phyloP scores from a whole-genome alignment of 1,284 basidiomycete genomes.

The Stygiomarasmius scandens region DNA sequence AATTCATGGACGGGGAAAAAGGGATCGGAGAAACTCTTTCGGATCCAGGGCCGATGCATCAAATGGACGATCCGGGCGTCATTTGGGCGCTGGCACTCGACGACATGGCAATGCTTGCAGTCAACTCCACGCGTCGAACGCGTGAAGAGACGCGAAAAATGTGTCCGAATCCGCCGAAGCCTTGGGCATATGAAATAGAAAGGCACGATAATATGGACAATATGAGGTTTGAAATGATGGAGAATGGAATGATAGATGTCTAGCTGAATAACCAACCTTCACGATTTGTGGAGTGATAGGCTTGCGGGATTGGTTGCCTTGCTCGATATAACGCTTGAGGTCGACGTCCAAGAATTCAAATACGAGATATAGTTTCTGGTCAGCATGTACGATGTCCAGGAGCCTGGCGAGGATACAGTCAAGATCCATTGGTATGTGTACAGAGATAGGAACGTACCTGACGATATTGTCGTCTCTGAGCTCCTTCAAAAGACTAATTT shows the following conservation, averaged over 20 bases:
- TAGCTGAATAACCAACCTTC: constrained; percentile 60
- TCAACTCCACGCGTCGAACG: constrained; percentile 16
- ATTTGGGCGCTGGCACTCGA: neutral
- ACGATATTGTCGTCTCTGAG: constrained; percentile 96
- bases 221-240: constrained; percentile 35
- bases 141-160: constrained; percentile 19
- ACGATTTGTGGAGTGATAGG: constrained; percentile 80
- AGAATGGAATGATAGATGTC: neutral
- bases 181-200: constrained; percentile 8
- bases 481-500: constrained; percentile 97
- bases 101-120: neutral
- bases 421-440: too few species aligned
- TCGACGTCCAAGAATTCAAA: constrained; percentile 96
- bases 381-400: constrained; percentile 95
- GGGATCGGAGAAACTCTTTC: neutral
- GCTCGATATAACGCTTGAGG: constrained; percentile 96
- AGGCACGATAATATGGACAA: neutral
- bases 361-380: constrained; percentile 96
- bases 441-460: constrained; percentile 48
- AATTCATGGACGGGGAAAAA: constrained; percentile 6
- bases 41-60: neutral
- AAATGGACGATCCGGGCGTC: neutral
- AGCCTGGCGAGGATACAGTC: constrained; percentile 60
- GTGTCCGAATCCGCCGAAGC: neutral
- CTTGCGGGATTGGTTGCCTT: constrained; percentile 70